Percentiles rank a stretch among this genome's conserved stretches.
Conservation (phyloP, 1,284 basidiomycete genomes). For the Puccinia brachypodii region DNA sequence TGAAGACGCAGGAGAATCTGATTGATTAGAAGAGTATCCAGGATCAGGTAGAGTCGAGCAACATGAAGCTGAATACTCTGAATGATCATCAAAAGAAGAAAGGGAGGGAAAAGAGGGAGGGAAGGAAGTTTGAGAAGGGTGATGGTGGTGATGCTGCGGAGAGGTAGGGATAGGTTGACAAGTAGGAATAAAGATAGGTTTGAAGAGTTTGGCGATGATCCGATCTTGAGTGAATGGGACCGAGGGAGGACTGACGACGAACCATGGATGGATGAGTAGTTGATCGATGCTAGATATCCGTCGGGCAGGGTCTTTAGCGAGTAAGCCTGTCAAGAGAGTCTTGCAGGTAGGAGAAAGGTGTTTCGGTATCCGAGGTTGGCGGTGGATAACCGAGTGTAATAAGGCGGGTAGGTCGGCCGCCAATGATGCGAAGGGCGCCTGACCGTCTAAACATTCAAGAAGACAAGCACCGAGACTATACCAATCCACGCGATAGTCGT, state of each 20-base stretch:
- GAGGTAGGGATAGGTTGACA: not conserved
- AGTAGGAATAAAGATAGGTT: not conserved
- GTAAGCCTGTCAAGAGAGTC: not conserved
- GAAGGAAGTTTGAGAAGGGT: not conserved
- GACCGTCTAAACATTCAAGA: slow-evolving; percentile 51
- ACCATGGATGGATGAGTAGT: not conserved
- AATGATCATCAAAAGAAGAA: no score
- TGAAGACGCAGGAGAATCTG: no score
- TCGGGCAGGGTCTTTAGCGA: not conserved
- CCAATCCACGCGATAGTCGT: slow-evolving; percentile 53
- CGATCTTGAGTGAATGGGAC: not conserved
- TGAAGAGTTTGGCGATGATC: not conserved
- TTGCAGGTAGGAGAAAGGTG: not conserved
- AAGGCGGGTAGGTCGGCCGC: slow-evolving; percentile 48
- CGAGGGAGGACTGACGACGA: not conserved
- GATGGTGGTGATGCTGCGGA: not conserved
- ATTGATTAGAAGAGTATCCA: no score
- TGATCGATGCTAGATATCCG: not conserved
- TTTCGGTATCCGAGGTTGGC: slow-evolving; percentile 25
- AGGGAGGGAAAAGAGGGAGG: not conserved
- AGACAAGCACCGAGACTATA: slow-evolving; percentile 51
- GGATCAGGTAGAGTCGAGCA: no score
- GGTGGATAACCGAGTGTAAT: slow-evolving; percentile 53
- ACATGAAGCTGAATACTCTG: no score
- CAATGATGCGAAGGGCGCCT: slow-evolving; percentile 49